Conservation (phyloP, 768 basidiomycete genomes). For the Boletus sp. region DNA sequence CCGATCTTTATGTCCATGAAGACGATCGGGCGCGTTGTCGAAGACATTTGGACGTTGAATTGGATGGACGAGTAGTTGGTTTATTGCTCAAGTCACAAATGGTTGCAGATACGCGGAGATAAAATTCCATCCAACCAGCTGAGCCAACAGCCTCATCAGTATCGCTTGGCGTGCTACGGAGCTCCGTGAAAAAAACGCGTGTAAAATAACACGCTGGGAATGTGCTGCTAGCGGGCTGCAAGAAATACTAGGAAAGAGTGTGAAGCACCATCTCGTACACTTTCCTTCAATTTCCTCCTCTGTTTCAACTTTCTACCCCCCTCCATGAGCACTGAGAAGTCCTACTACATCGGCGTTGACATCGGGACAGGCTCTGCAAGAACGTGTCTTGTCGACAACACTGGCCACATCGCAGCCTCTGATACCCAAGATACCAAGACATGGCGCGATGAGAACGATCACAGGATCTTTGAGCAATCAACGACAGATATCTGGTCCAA, state of each 20-base stretch:
- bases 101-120: background rate
- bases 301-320: background rate
- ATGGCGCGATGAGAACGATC: constrained; percentile 80
- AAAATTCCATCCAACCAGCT: background rate
- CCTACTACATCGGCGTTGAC: constrained; percentile 72
- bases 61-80: background rate
- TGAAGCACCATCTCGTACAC: constrained; percentile 13
- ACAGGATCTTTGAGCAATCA: constrained; percentile 96
- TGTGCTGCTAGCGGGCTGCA: no score
- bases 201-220: background rate
- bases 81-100: no score
- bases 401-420: constrained; percentile 74
- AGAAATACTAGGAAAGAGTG: background rate
- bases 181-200: background rate
- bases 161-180: background rate
- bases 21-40: constrained; percentile 74
- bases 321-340: constrained; percentile 36
- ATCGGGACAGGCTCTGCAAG: constrained; percentile 95
- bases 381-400: constrained; percentile 70
- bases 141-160: background rate
- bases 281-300: background rate
- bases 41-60: constrained; percentile 36
- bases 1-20: constrained; percentile 98
- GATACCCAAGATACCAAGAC: constrained; percentile 81
- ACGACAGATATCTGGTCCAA: constrained; percentile 83